A percentile compares a stretch with the other conserved stretches of the same genome.
phyloP scores from a whole-genome alignment of 306 rosid species.

The Fragaria iinumae region DNA sequence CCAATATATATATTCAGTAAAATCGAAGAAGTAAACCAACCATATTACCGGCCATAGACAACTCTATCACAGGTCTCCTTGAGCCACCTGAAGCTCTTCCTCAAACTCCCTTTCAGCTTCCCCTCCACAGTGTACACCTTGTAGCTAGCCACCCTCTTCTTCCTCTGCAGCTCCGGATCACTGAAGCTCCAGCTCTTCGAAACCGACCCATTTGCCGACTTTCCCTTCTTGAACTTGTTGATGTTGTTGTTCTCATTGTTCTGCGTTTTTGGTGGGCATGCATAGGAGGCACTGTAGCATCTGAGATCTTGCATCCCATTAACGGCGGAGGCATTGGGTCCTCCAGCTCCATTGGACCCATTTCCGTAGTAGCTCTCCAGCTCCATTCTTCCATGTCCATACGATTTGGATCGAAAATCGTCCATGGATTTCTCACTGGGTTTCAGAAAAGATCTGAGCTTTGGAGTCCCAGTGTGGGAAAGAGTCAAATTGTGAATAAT shows the following conservation, averaged over 20 bases:
- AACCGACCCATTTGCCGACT: slow-evolving; percentile 55
- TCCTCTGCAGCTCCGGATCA: slow-evolving; percentile 92
- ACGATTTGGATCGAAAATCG: slow-evolving; percentile 70
- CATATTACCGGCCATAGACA: slow-evolving; percentile 64
- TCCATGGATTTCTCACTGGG: slow-evolving; percentile 23
- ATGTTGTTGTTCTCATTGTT: slow-evolving; percentile 22
- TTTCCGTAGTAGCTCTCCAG: slow-evolving; percentile 41
- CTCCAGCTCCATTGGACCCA: slow-evolving; percentile 20
- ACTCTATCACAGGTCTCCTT: slow-evolving; percentile 72
- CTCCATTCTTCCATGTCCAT: slow-evolving; percentile 64
- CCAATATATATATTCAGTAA: neutral
- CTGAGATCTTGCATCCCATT: slow-evolving; percentile 72
- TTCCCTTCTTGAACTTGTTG: slow-evolving; percentile 71
- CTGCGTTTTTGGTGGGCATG: slow-evolving; percentile 51
- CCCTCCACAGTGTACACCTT: slow-evolving; percentile 90
- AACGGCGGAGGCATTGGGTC: slow-evolving; percentile 23
- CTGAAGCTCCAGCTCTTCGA: slow-evolving; percentile 73
- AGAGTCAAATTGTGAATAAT: neutral
- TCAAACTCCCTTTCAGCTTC: slow-evolving; percentile 73
- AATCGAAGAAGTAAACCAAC: neutral
- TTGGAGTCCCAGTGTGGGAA: neutral
- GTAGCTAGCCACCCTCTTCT: slow-evolving; percentile 88
- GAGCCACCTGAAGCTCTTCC: slow-evolving; percentile 86
- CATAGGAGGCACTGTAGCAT: slow-evolving; percentile 81
- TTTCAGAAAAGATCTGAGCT: slow-evolving; percentile 1